Conservation (phyloP, 2,329 filamentous ascomycete species). For the Penicillium vulpinum region DNA sequence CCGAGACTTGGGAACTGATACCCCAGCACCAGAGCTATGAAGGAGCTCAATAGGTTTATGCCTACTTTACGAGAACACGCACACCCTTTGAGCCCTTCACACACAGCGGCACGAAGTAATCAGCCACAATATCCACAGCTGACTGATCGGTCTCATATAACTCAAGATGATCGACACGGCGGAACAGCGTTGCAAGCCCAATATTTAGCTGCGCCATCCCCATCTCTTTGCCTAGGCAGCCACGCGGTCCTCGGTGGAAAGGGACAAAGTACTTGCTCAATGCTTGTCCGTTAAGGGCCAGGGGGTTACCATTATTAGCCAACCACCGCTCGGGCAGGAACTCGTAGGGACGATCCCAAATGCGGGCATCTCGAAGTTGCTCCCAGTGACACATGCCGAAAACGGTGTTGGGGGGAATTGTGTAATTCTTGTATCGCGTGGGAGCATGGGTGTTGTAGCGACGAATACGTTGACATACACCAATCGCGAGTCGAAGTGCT, state of each 20-base stretch:
- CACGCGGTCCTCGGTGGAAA: not conserved
- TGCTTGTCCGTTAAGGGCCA: too few relatives aligned
- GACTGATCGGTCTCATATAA: not conserved
- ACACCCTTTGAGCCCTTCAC: not conserved
- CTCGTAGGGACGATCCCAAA: not conserved
- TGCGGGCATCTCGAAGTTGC: not conserved
- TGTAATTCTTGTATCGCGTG: not conserved
- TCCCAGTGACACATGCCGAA: not conserved
- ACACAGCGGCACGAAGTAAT: not conserved
- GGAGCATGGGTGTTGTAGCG: not conserved
- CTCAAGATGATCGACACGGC: not conserved
- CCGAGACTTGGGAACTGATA: too few relatives aligned
- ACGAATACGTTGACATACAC: not conserved
- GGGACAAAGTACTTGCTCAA: not conserved
- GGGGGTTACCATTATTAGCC: too few relatives aligned
- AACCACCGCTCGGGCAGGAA: not conserved
- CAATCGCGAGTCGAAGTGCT: not conserved
- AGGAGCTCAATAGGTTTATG: too few relatives aligned
- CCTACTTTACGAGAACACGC: not conserved
- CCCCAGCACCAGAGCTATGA: too few relatives aligned
- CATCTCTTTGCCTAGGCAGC: not conserved
- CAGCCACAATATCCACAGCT: not conserved
- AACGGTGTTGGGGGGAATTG: not conserved
- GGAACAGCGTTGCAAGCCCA: not conserved
- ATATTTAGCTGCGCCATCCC: not conserved